Conservation (phyloP, 768 basidiomycete species). For the Podaxis sp. region DNA sequence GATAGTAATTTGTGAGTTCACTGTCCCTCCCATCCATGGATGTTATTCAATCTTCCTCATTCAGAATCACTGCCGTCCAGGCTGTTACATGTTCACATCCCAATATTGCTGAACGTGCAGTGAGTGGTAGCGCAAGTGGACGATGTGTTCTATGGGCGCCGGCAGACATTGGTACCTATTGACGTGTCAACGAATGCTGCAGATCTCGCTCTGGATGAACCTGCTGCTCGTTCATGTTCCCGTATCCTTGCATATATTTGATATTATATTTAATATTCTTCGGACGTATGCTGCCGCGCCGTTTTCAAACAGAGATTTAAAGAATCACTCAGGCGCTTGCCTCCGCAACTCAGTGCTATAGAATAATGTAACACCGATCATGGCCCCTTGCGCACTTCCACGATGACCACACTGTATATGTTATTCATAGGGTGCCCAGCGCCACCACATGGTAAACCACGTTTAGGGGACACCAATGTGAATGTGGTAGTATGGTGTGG, state of each 20-base stretch:
- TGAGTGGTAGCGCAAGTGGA: conserved; percentile 76
- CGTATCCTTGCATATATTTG: not conserved
- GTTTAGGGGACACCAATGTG: too few species aligned
- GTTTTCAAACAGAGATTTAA: too few species aligned
- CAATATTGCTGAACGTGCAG: conserved; percentile 67
- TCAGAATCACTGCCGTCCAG: conserved; percentile 77
- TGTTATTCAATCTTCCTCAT: conserved; percentile 4
- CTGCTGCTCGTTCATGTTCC: not conserved
- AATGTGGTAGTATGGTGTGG: too few species aligned
- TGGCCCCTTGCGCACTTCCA: too few species aligned
- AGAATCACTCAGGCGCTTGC: too few species aligned
- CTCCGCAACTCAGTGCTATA: too few species aligned
- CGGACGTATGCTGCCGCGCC: too few species aligned
- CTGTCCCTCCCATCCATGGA: not conserved
- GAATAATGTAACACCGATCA: too few species aligned
- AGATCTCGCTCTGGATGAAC: conserved; percentile 9
- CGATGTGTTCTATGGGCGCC: conserved; percentile 81
- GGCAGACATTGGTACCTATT: conserved; percentile 19
- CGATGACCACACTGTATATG: too few species aligned
- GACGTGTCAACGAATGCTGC: not conserved
- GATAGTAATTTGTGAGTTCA: conserved; percentile 51
- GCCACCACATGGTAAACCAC: too few species aligned
- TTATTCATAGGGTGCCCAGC: too few species aligned
- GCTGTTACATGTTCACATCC: conserved; percentile 92
- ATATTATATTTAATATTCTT: not conserved